Base-by-base conservation (phyloP, 2,329 filamentous ascomycete genomes). In the Hirsutella rhossiliensis region DNA sequence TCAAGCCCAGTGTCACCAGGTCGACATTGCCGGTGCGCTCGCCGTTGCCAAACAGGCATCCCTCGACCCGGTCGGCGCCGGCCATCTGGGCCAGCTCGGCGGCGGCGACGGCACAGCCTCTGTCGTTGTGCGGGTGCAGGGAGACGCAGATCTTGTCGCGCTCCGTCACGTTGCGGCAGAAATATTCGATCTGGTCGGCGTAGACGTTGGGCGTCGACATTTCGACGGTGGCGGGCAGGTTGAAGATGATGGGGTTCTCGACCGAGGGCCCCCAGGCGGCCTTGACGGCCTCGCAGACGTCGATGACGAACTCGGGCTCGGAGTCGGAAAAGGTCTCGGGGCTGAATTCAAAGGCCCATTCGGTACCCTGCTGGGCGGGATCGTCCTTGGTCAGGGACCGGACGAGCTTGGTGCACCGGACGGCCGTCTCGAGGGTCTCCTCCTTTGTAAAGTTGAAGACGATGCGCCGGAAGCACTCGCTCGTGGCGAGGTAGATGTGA, bases 21-120 rank as follows among this genome's bases (percentile, higher is more conserved):
- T 97, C 90, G 18, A 96, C 88, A 56, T 97, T 97, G 50, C 90
- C 92, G 0, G 90, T 97, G 50, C 92, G 73, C 72, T 98, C 90
- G 47, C 92, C 90, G 54, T 97, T 97, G 43, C 89, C 88, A 59
- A 96, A 61, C 34, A 96, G 72, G 50, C 87, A 95, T 39, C 90
- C 90, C 64, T 97, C 90, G 13, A 97, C 90, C 59, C 92, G 73
- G 64, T 96, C 87, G 31, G 88, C 92, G 43, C 90, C 92, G 17
- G 89, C 92, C 89, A 97, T 96, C 64, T 96, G 89, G 7, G 84
- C 90, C 56, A 97, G 66, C 61, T 97, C 90, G 11, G 90, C 85
- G 0, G 89, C 89, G 1, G 90, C 90, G 15, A 92, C 80, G 4
- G 87, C 88, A 50, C 85, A 94, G 19, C 90, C 90, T 49, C 92